phyloP scores from a whole-genome alignment of 306 rosid species.

The Arachis stenosperma region DNA sequence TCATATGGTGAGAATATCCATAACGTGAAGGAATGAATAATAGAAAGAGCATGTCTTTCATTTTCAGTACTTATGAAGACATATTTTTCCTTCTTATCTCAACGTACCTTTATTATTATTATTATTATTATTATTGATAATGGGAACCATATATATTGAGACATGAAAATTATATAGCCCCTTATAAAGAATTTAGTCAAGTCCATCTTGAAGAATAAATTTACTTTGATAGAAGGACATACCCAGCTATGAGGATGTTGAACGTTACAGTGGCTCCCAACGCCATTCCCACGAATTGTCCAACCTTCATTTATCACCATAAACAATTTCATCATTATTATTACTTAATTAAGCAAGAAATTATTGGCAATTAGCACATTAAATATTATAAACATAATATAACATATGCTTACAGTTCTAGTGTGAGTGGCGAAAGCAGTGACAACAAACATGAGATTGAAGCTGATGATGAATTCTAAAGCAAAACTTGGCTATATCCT shows the following conservation, averaged over 20 bases:
- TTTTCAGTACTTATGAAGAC: not conserved
- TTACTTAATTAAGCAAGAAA: too few species aligned
- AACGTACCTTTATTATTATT: not conserved
- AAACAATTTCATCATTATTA: too few species aligned
- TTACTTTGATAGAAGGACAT: too few species aligned
- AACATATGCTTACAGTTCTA: slow-evolving; percentile 65
- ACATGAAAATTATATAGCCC: not conserved
- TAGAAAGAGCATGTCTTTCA: not conserved
- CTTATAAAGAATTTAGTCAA: not conserved
- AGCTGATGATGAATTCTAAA: slow-evolving; percentile 73
- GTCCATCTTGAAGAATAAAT: not conserved
- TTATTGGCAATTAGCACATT: not conserved
- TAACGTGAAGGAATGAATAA: not conserved
- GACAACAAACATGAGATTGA: slow-evolving; percentile 92
- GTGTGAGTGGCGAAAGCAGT: slow-evolving; percentile 93
- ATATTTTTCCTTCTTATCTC: slow-evolving; percentile 21
- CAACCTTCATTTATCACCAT: too few species aligned
- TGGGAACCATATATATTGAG: too few species aligned
- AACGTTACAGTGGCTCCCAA: too few species aligned
- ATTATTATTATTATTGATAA: not conserved
- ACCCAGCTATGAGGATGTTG: too few species aligned
- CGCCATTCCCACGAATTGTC: too few species aligned
- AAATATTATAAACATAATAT: slow-evolving; percentile 10
- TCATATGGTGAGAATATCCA: too few species aligned
- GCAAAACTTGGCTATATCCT: slow-evolving; percentile 72